Conservation (phyloP, 2,329 filamentous ascomycete species). For the Xylaria sp. region DNA sequence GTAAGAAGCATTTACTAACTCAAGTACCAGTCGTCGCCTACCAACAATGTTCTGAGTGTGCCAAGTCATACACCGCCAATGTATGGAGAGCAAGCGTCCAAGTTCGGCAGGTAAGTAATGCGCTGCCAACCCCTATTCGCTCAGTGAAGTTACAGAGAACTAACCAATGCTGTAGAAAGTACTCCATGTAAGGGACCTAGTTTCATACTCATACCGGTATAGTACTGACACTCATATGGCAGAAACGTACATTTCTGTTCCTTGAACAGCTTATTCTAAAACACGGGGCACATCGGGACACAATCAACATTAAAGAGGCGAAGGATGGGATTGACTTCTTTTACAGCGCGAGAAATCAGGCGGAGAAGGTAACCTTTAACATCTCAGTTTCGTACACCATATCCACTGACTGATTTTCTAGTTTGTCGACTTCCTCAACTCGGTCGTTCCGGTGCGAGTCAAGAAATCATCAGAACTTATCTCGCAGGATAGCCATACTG, state of each 20-base stretch:
- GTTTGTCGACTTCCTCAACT: slow-evolving; percentile 89
- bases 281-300: slow-evolving; percentile 89
- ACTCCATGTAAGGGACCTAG: slow-evolving; percentile 64
- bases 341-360: slow-evolving; percentile 88
- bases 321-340: slow-evolving; percentile 97
- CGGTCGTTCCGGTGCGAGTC: slow-evolving; percentile 78
- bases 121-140: neutral
- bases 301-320: slow-evolving; percentile 97
- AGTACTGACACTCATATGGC: slow-evolving; percentile 2
- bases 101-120: slow-evolving; percentile 73
- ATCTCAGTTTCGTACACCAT: neutral
- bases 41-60: slow-evolving; percentile 94
- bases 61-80: slow-evolving; percentile 96
- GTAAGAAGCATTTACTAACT: slow-evolving; percentile 4
- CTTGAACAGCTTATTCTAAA: slow-evolving; percentile 97
- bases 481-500: slow-evolving; percentile 90
- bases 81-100: slow-evolving; percentile 95
- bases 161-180: slow-evolving; percentile 68
- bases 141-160: neutral
- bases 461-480: slow-evolving; percentile 95
- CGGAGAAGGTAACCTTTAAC: slow-evolving; percentile 67
- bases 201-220: neutral
- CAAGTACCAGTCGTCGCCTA: slow-evolving; percentile 71
- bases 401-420: slow-evolving; percentile 13
- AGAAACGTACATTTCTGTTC: slow-evolving; percentile 75